phyloP scores from a whole-genome alignment of 352 stramenopile genomes.

The Phytophthora rubi region DNA sequence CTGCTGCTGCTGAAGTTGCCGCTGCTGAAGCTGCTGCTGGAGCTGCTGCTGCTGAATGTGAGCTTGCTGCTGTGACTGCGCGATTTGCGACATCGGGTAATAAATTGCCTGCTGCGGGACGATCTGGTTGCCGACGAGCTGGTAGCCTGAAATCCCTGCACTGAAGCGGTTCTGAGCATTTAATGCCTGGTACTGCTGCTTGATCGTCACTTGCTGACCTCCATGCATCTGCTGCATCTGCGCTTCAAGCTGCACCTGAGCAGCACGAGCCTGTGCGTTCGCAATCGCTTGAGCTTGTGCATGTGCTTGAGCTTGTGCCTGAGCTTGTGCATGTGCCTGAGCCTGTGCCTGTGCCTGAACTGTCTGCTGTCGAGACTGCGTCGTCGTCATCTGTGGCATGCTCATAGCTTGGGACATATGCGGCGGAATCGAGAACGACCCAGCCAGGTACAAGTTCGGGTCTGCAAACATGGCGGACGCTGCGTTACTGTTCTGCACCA shows the following conservation, averaged over 20 bases:
- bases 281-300: slow-evolving; percentile 61
- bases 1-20: slow-evolving; percentile 43
- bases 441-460: slow-evolving; percentile 70
- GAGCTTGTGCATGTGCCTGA: slow-evolving; percentile 42
- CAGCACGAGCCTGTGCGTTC: slow-evolving; percentile 54
- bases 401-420: slow-evolving; percentile 65
- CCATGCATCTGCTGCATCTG: slow-evolving; percentile 52
- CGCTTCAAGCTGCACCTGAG: slow-evolving; percentile 54
- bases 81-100: slow-evolving; percentile 52
- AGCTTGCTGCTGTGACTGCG: slow-evolving; percentile 50
- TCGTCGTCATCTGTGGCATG: slow-evolving; percentile 60
- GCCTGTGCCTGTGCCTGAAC: slow-evolving; percentile 46
- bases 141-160: slow-evolving; percentile 58
- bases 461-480: slow-evolving; percentile 66
- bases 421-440: slow-evolving; percentile 55
- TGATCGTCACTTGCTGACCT: slow-evolving; percentile 50
- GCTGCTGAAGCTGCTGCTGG: slow-evolving; percentile 59
- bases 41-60: slow-evolving; percentile 54
- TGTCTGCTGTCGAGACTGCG: slow-evolving; percentile 48
- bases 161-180: slow-evolving; percentile 52
- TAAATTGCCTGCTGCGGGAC: slow-evolving; percentile 65
- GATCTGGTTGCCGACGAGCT: slow-evolving; percentile 71
- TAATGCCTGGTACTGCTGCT: slow-evolving; percentile 74
- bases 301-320: slow-evolving; percentile 48
- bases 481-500: slow-evolving; percentile 60